Evolutionary conservation across 441 rosid species (phyloP).

Genomic region (Croton laevigatus): DNA sequence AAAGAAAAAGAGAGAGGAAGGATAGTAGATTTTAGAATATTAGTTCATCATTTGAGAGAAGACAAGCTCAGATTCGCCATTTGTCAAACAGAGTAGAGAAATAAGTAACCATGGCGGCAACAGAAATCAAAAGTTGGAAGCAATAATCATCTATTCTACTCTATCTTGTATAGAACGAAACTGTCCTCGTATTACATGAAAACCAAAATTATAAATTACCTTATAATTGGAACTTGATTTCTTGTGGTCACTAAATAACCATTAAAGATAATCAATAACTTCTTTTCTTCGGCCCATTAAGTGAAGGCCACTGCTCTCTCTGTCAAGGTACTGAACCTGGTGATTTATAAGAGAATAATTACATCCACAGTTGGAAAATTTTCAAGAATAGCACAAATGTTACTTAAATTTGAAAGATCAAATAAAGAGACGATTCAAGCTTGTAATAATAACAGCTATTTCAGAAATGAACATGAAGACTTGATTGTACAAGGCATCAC

Average conservation of each 20-base stretch:
- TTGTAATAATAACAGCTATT: not conserved
- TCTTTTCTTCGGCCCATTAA: slow-evolving; percentile 80
- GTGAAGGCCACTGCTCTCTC: slow-evolving; percentile 85
- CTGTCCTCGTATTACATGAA: not conserved
- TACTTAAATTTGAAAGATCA: not conserved
- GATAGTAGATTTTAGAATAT: too few species aligned
- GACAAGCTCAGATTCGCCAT: too few species aligned
- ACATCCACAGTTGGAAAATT: not conserved
- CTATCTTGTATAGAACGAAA: not conserved
- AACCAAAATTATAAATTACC: slow-evolving; percentile 36
- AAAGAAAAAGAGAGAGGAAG: too few species aligned
- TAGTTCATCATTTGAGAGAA: too few species aligned
- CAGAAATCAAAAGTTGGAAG: not conserved
- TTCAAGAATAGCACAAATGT: not conserved
- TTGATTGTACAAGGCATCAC: not conserved
- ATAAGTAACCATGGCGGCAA: too few species aligned
- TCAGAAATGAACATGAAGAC: not conserved
- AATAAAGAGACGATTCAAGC: not conserved
- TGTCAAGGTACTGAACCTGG: slow-evolving; percentile 87
- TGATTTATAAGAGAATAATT: not conserved
- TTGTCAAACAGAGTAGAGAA: too few species aligned
- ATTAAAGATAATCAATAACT: slow-evolving; percentile 59
- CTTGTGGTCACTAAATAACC: slow-evolving; percentile 56
- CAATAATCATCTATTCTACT: slow-evolving; percentile 8
- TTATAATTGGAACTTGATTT: slow-evolving; percentile 47